Evolutionary conservation across 2,329 filamentous ascomycete genomes (phyloP), one percentile per base, ranked within the genome.

Genomic region (Cordyceps cicadae): DNA sequence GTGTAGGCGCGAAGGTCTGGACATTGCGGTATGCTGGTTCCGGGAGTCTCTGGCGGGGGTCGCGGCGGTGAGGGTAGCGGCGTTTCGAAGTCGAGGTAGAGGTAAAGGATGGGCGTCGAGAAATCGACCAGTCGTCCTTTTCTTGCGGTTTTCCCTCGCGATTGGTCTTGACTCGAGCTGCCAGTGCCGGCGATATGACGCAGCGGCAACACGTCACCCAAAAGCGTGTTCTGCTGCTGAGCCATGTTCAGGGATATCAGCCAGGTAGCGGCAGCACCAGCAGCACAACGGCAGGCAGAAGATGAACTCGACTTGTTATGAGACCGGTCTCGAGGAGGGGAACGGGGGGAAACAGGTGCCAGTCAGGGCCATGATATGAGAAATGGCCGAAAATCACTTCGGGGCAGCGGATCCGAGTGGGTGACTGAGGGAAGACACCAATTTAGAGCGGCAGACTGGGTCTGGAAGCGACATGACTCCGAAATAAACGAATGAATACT

Each of bases 1-100:
- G 72, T 76, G 67, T 85, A 95, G 62, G 80, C 78, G 39, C 77
- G 79, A 29, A 96, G 81, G 70, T 90, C 79, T 4, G 89, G 90
- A 26, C 76, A 77, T 57, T 79, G 72, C 51, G 87, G 87, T 1
- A 80, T 71, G n/a, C 76, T 63, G 9, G 69, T 68, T 43, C 71
- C 67, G 6, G 43, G 54, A 24, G 60, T 59, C 29, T 65, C 63
- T 41, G 62, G 11, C 34, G 34, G 50, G n/a, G 61, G 32, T 60
- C 62, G 67, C 62, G 62, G 69, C 21, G 60, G 66, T 17, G 62
- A 55, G 3, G 78, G 77, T 3, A 79, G 64, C 3, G 63, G 54
- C 21, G 73, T 76, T 21, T 71, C 66, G 62, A 78, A 77, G 17
- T 74, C 72, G 6, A 81, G 69, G 63, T 79, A 79, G 3, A 73